phyloP scores from a whole-genome alignment of 495 filamentous ascomycete genomes.

The Schizothecium vesticola region DNA sequence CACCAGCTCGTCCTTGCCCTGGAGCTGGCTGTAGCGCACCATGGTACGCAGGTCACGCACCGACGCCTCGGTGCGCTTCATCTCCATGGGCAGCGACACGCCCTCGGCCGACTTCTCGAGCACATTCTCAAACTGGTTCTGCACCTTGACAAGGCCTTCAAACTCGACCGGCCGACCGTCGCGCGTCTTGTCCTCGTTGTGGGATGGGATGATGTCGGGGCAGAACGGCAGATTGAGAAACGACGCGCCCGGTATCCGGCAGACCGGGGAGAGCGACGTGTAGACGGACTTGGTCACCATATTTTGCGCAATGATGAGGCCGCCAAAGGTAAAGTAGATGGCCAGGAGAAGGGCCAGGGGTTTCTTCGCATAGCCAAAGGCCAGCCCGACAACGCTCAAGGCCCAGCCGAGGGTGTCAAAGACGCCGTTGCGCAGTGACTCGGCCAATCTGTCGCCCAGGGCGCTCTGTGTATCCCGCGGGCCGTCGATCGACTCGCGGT shows the following conservation, averaged over 20 bases:
- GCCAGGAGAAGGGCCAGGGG: slow-evolving; percentile 52
- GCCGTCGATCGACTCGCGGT: neutral
- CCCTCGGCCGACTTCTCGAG: slow-evolving; percentile 54
- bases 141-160: slow-evolving; percentile 59
- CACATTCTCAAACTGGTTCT: slow-evolving; percentile 60
- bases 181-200: slow-evolving; percentile 7
- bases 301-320: slow-evolving; percentile 45
- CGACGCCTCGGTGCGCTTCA: slow-evolving; percentile 65
- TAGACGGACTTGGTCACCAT: slow-evolving; percentile 44
- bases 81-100: slow-evolving; percentile 58
- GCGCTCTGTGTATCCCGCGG: neutral
- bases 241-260: slow-evolving; percentile 56
- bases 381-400: slow-evolving; percentile 42
- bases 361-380: slow-evolving; percentile 47
- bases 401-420: slow-evolving; percentile 39
- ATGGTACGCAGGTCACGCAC: slow-evolving; percentile 68
- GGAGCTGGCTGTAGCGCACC: slow-evolving; percentile 45
- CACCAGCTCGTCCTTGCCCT: slow-evolving; percentile 53
- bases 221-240: slow-evolving; percentile 58
- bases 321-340: slow-evolving; percentile 46
- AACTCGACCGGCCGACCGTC: slow-evolving; percentile 47
- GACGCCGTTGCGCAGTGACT: slow-evolving; percentile 25
- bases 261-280: slow-evolving; percentile 56
- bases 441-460: slow-evolving; percentile 10
- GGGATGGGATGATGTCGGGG: slow-evolving; percentile 23